Evolutionary conservation across 2,329 filamentous ascomycete species (phyloP).

Genomic region (Xylariales sp.): DNA sequence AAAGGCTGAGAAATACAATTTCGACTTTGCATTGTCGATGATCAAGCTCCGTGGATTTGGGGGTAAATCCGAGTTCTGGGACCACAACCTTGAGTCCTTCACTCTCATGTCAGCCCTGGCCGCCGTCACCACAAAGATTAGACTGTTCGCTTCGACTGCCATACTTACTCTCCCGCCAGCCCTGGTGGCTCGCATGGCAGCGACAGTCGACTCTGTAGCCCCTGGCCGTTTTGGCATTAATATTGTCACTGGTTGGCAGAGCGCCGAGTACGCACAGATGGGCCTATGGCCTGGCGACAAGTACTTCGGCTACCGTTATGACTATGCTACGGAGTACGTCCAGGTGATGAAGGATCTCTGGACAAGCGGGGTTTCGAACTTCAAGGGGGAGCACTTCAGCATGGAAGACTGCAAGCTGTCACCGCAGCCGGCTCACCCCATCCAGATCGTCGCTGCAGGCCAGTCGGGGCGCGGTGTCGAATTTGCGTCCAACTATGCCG

Average conservation of each 20-base stretch:
- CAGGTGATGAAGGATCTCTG: constrained; percentile 29
- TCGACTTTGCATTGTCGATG: constrained; percentile 28
- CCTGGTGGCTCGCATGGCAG: constrained; percentile 26
- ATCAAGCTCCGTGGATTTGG: constrained; percentile 28
- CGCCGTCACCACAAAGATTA: constrained; percentile 28
- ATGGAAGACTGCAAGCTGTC: constrained; percentile 30
- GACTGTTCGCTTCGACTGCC: constrained; percentile 26
- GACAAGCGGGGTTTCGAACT: constrained; percentile 25
- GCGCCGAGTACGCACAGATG: constrained; percentile 29
- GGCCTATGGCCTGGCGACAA: constrained; percentile 26
- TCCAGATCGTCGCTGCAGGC: constrained; percentile 28
- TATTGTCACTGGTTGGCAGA: constrained; percentile 30
- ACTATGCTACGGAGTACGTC: constrained; percentile 30
- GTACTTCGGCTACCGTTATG: constrained; percentile 26
- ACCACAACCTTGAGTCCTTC: constrained; percentile 29
- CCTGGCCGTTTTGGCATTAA: constrained; percentile 28
- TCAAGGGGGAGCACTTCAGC: constrained; percentile 28
- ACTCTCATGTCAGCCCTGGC: constrained; percentile 28
- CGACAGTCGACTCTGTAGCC: constrained; percentile 26
- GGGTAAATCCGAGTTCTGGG: constrained; percentile 29
- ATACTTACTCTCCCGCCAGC: constrained; percentile 27
- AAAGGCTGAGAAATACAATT: constrained; percentile 24
- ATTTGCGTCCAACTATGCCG: constrained; percentile 26
- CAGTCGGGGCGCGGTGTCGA: constrained; percentile 28
- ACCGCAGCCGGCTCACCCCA: constrained; percentile 14